A percentile compares a stretch with the other conserved stretches of the same genome.
Conservation (phyloP, 176 grass and related monocot genomes). For the Triticum dicoccoides region DNA sequence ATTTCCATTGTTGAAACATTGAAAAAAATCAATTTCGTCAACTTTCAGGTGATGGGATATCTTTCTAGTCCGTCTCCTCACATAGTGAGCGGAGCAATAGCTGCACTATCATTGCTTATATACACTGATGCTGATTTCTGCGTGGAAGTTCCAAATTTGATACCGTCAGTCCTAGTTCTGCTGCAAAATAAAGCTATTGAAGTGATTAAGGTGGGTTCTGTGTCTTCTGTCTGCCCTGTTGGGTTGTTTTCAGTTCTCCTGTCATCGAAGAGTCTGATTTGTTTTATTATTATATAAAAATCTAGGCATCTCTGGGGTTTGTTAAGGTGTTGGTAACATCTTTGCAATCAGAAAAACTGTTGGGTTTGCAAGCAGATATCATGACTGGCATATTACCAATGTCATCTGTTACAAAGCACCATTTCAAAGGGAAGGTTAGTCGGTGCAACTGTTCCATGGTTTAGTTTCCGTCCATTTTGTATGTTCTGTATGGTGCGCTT, state of each 20-base stretch:
- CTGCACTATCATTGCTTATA: conserved; percentile 95
- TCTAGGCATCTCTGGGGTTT: conserved; percentile 89
- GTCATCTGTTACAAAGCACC: conserved; percentile 69
- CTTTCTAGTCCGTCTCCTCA: conserved; percentile 85
- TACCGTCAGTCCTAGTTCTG: conserved; percentile 85
- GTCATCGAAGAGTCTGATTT: conserved; percentile 18
- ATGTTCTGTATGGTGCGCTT: conserved; percentile 3
- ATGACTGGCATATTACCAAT: conserved; percentile 68
- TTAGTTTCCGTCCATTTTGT: conserved; percentile 7
- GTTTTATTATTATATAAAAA: conserved; percentile 4
- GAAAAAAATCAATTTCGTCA: conserved; percentile 24
- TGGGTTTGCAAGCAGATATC: conserved; percentile 69
- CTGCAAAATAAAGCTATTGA: conserved; percentile 85
- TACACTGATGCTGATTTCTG: conserved; percentile 90
- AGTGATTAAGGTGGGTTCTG: conserved; percentile 71
- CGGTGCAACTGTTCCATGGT: neutral
- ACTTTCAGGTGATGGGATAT: conserved; percentile 94
- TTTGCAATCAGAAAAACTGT: conserved; percentile 66
- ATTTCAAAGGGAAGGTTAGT: conserved; percentile 90
- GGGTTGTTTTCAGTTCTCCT: conserved; percentile 6
- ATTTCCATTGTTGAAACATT: conserved; percentile 17
- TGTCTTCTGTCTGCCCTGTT: neutral
- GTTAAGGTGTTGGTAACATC: conserved; percentile 95
- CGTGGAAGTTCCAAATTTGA: conserved; percentile 85
- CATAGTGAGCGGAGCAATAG: conserved; percentile 87